These are phyloP conservation scores for Nannochloropsis salina DNA, from an alignment of 108 stramenopile genomes.

Conservation along the genomic window DNA sequence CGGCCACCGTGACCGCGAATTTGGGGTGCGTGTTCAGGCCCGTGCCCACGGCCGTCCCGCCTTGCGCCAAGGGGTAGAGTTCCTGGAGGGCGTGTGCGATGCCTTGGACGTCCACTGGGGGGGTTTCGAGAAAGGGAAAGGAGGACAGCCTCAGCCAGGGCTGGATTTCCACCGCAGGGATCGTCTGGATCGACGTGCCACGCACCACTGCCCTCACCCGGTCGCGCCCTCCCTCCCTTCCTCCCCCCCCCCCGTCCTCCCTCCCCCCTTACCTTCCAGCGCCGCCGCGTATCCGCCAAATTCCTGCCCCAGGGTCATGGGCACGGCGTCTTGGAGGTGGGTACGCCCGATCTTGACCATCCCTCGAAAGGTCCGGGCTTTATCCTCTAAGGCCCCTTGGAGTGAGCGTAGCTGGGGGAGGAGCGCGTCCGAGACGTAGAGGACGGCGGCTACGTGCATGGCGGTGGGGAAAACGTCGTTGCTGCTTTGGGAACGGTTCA, in stretches of 20 bases:
- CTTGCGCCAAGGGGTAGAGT: constrained; percentile 83
- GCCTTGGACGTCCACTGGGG: not conserved
- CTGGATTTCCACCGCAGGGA: not conserved
- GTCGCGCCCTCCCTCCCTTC: no score
- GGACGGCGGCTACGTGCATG: constrained; percentile 82
- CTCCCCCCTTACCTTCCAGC: not conserved
- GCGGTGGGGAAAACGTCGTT: constrained; percentile 94
- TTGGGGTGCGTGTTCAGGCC: constrained; percentile 81
- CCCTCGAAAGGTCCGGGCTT: constrained; percentile 60
- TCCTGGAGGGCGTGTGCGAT: constrained; percentile 53
- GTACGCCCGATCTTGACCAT: constrained; percentile 97
- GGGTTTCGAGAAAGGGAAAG: not conserved
- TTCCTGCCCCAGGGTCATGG: constrained; percentile 95
- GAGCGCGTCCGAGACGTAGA: constrained; percentile 56
- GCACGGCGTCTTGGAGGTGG: constrained; percentile 90
- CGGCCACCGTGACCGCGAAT: constrained; percentile 82
- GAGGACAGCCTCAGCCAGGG: not conserved
- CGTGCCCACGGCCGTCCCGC: constrained; percentile 97
- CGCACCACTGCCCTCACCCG: no score
- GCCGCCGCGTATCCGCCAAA: constrained; percentile 78
- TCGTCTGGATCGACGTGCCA: no score
- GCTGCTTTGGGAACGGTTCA: constrained; percentile 89
- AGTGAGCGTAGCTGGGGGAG: not conserved
- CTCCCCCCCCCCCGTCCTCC: no score
- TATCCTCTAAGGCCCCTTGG: not conserved